Percentiles rank a stretch among this genome's conserved stretches.
Evolutionary conservation across 2,329 filamentous ascomycete species (phyloP).

Genomic region (Colletotrichum lupini): DNA sequence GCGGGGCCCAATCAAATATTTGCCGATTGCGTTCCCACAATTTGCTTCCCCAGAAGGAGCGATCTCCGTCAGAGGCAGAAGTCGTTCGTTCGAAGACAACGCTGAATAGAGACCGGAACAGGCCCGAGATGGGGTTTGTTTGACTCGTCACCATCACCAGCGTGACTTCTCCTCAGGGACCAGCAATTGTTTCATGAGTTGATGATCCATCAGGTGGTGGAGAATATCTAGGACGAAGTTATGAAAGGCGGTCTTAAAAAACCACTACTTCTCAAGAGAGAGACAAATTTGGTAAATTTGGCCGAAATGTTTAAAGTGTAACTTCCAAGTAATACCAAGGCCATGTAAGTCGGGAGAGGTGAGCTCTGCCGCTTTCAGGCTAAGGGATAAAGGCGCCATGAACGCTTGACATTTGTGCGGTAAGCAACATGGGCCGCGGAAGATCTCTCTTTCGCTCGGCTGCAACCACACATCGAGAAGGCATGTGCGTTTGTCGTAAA

Average conservation of each 20-base stretch:
- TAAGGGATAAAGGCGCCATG: conserved; percentile 19
- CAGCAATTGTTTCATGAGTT: conserved; percentile 8
- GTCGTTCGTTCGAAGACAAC: not conserved
- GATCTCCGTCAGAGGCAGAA: conserved; percentile 1
- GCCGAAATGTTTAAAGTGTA: not conserved
- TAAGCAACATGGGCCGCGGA: conserved; percentile 17
- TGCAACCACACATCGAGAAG: conserved; percentile 9
- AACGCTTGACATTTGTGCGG: conserved; percentile 7
- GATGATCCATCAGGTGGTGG: conserved; percentile 20
- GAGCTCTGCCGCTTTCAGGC: conserved; percentile 5
- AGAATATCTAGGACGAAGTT: not conserved
- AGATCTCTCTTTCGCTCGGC: conserved; percentile 18
- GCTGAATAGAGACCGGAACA: not conserved
- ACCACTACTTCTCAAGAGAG: not conserved
- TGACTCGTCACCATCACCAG: not conserved
- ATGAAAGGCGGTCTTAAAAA: not conserved
- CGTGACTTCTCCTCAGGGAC: not conserved
- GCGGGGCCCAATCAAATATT: conserved; percentile 28
- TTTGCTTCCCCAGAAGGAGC: not conserved
- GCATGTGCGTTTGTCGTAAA: not conserved
- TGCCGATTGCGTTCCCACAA: conserved; percentile 21
- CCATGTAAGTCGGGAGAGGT: not conserved
- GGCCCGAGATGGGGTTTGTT: not conserved
- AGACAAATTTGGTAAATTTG: conserved; percentile 1
- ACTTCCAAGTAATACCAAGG: not conserved